Percentiles rank a stretch among this genome's conserved stretches.
phyloP scores from a whole-genome alignment of 257 asterid species.

The Capsicum chinense region DNA sequence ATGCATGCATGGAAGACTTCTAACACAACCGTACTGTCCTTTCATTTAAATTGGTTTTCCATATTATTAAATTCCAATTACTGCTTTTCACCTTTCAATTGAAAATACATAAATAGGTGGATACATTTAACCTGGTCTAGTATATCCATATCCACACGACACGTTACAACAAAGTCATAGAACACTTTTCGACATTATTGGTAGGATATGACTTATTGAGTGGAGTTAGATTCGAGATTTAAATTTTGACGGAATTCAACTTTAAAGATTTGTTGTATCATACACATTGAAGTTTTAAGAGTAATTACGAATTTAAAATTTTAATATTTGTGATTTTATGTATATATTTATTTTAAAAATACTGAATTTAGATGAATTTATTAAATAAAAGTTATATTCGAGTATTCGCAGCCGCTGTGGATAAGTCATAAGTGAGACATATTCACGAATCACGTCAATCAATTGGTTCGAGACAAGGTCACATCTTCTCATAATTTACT shows the following conservation, averaged over 20 bases:
- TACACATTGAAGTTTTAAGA: not conserved
- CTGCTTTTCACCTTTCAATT: not conserved
- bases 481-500: not conserved
- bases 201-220: not conserved
- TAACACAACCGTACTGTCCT: conserved; percentile 21
- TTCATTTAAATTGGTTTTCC: not conserved
- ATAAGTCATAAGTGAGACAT: not conserved
- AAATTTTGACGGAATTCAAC: fast-evolving
- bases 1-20: conserved; percentile 5
- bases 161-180: not conserved
- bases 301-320: not conserved
- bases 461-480: not conserved
- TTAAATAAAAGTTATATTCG: not conserved
- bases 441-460: not conserved
- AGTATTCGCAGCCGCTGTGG: no score
- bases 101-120: not conserved
- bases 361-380: not conserved
- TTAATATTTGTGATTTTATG: not conserved
- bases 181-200: not conserved
- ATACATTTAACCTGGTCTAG: conserved; percentile 25
- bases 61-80: not conserved
- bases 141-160: not conserved
- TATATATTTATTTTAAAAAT: not conserved
- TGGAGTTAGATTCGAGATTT: not conserved
- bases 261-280: not conserved